Evolutionary conservation across 148 eudicot genomes (phyloP).

Genomic region (Cornus suecica): DNA sequence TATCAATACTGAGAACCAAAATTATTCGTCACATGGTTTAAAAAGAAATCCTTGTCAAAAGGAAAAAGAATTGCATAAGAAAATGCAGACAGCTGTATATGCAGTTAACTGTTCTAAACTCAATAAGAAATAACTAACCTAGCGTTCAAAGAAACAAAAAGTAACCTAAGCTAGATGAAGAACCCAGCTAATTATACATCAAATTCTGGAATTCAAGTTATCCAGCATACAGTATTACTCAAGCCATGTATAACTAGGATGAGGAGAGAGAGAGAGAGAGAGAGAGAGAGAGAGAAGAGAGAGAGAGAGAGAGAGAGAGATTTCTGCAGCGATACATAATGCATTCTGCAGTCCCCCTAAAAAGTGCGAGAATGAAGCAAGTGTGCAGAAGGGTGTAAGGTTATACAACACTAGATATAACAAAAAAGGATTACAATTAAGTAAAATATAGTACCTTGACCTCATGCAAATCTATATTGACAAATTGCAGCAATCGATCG

Average conservation of each 20-base stretch:
- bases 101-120: background rate
- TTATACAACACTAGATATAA: background rate
- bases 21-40: background rate
- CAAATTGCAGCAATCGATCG: constrained; percentile 86
- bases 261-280: too few relatives aligned
- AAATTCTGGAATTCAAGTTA: background rate
- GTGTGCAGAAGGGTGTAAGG: background rate
- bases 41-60: background rate
- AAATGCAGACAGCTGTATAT: background rate
- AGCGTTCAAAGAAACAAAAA: background rate
- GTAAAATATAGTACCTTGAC: constrained; percentile 68
- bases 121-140: background rate
- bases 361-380: background rate
- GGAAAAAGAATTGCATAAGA: background rate
- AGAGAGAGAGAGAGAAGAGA: too few relatives aligned
- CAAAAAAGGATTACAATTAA: background rate
- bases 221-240: background rate
- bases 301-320: too few relatives aligned
- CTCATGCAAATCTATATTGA: constrained; percentile 87
- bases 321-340: background rate
- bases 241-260: background rate
- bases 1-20: background rate
- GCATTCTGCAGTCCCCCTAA: background rate
- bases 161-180: background rate
- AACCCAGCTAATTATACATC: background rate